Base-by-base conservation (phyloP, 495 filamentous ascomycete species). In the Trichoderma asperelloides region DNA sequence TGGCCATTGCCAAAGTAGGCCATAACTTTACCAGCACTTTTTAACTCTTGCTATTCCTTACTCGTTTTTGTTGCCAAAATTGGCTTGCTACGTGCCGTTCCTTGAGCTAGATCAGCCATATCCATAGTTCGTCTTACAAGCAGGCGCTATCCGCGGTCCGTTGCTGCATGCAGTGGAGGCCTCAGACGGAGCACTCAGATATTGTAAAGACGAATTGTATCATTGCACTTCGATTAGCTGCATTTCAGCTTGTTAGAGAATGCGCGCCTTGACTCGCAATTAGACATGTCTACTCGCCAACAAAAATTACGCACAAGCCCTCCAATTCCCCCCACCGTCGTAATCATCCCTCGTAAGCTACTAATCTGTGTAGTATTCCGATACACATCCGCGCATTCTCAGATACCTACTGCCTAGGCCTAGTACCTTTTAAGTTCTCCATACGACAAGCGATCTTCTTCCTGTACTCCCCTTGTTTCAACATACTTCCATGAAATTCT, bases 211-310 rank as follows among this genome's bases (percentile, higher is more conserved):
- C 55, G 13, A 18, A 25, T 30, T 30, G 25, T 8, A 30, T 21
- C n/a, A 28, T 33, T 21, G 28, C 25, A 25, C 27, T 30, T 28
- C 55, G 0, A 28, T 60, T 21, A 30, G 55, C 27, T 60, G 55
- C 55, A 51, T 28, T 33, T 60, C 55, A 60, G 55, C 55, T 60
- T 30, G 55, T 60, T 16, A 60, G 55, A 60, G 23, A 60, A 28
- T 60, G 27, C 23, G 23, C 55, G 55, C 25, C 55, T 60, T 11
- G 18, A 23, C 28, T 9, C 2, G 55, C 27, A 3, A 4, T 2
- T 30, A 4, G 9, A 33, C 51, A 16, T 28, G 27, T 28, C 16
- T 30, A 60, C 55, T 60, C 55, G 55, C 28, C 55, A 7, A 60
- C 25, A 11, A 15, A 30, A 13, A 28, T 30, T 60, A 60, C 12